These are phyloP conservation scores for Wickerhamomyces pijperi DNA, from an alignment of 805 yeast genomes.

Conservation along the genomic window DNA sequence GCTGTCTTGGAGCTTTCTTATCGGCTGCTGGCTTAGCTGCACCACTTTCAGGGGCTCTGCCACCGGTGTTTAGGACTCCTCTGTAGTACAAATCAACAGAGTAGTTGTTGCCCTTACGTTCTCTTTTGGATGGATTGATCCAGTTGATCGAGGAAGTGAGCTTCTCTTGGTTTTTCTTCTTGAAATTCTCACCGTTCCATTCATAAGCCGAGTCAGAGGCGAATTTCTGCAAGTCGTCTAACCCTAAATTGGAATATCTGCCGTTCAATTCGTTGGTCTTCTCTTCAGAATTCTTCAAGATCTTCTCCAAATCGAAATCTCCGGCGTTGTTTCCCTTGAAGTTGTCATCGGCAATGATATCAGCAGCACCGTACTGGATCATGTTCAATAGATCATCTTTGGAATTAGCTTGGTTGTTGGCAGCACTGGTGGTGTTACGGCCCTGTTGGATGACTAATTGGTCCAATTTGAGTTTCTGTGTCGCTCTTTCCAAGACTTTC, in stretches of 20 bases:
- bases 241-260: slow-evolving; percentile 55
- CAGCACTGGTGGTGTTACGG: slow-evolving; percentile 23
- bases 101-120: slow-evolving; percentile 65
- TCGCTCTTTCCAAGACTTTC: slow-evolving; percentile 70
- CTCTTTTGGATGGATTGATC: slow-evolving; percentile 82
- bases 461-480: slow-evolving; percentile 68
- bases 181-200: slow-evolving; percentile 81
- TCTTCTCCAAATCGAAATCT: slow-evolving; percentile 49
- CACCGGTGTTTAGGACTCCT: slow-evolving; percentile 67
- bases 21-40: slow-evolving; percentile 11
- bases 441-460: slow-evolving; percentile 80
- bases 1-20: slow-evolving; percentile 63
- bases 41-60: slow-evolving; percentile 27
- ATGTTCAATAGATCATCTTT: slow-evolving; percentile 68
- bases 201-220: slow-evolving; percentile 69
- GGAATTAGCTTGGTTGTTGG: slow-evolving; percentile 22
- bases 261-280: slow-evolving; percentile 52
- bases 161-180: slow-evolving; percentile 43
- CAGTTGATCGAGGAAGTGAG: slow-evolving; percentile 43
- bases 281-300: slow-evolving; percentile 48
- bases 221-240: slow-evolving; percentile 71
- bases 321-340: slow-evolving; percentile 20
- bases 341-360: slow-evolving; percentile 22
- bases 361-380: slow-evolving; percentile 79
- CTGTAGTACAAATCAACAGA: slow-evolving; percentile 81